Percentiles rank a stretch among this genome's conserved stretches.
Evolutionary conservation across 257 asterid genomes (phyloP).

Genomic region (Linaria vulgaris): DNA sequence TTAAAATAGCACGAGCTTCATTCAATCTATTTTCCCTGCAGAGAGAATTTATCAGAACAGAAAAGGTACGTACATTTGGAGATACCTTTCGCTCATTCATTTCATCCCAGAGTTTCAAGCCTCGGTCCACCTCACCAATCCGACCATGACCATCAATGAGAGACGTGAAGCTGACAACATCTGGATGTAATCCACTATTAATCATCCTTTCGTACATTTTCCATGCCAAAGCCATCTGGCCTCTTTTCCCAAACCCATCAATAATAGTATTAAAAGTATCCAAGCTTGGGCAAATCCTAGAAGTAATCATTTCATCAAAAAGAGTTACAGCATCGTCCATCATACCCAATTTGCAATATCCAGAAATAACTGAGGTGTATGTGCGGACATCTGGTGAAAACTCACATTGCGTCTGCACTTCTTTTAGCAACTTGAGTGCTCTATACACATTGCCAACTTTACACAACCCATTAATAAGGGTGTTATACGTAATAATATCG

Average conservation of each 20-base stretch:
- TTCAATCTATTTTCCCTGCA: constrained; percentile 73
- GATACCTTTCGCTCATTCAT: constrained; percentile 54
- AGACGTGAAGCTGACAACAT: constrained; percentile 76
- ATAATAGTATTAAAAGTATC: constrained; percentile 64
- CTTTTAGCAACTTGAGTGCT: constrained; percentile 60
- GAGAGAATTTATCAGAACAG: constrained; percentile 62
- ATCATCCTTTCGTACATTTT: constrained; percentile 53
- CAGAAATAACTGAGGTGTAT: constrained; percentile 74
- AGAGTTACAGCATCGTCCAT: constrained; percentile 54
- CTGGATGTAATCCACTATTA: constrained; percentile 52
- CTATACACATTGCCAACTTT: constrained; percentile 56
- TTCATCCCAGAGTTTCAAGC: constrained; percentile 65
- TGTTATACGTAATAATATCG: constrained; percentile 62
- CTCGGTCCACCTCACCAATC: constrained; percentile 59
- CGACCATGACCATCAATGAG: constrained; percentile 74
- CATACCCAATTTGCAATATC: constrained; percentile 68
- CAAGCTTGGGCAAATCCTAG: constrained; percentile 59
- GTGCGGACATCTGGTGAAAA: constrained; percentile 70
- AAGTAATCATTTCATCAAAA: constrained; percentile 57
- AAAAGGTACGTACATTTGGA: constrained; percentile 70
- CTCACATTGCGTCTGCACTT: constrained; percentile 43
- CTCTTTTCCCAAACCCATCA: constrained; percentile 77
- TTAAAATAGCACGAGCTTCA: constrained; percentile 68
- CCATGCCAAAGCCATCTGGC: constrained; percentile 59
- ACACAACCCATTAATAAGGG: constrained; percentile 69